Conservation (phyloP, 2,329 filamentous ascomycete genomes). For the Aspergillus phoenicis region DNA sequence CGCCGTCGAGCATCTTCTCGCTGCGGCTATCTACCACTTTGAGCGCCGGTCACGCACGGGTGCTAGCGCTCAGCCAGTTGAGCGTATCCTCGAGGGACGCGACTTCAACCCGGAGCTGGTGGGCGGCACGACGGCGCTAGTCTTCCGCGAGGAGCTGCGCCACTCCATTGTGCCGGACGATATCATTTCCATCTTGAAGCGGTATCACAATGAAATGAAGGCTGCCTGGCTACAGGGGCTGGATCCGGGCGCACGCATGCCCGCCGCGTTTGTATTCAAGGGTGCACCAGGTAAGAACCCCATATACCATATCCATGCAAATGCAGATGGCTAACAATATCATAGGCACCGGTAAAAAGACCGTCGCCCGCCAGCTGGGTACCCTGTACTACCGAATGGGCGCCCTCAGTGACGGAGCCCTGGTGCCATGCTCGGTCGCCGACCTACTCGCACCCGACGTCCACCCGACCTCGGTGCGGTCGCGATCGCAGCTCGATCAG, state of each 20-base stretch:
- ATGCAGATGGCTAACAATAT: background rate
- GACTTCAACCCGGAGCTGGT: slow-evolving; percentile 18
- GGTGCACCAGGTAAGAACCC: slow-evolving; percentile 18
- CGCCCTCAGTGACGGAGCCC: slow-evolving; percentile 14
- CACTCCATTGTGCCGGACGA: slow-evolving; percentile 23
- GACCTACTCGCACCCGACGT: slow-evolving; percentile 15
- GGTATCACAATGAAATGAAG: slow-evolving; percentile 25
- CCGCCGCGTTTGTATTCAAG: slow-evolving; percentile 25
- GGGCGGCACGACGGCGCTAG: slow-evolving; percentile 10
- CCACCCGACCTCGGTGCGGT: slow-evolving; percentile 14
- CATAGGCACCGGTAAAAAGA: slow-evolving; percentile 21
- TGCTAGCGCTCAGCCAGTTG: background rate
- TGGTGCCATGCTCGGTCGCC: slow-evolving; percentile 22
- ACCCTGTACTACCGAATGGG: slow-evolving; percentile 27
- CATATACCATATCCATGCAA: background rate
- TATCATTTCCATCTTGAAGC: slow-evolving; percentile 21
- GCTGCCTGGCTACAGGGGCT: slow-evolving; percentile 22
- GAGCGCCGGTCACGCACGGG: slow-evolving; percentile 9
- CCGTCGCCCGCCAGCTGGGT: slow-evolving; percentile 20
- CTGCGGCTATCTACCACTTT: slow-evolving; percentile 20
- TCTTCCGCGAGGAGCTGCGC: slow-evolving; percentile 21
- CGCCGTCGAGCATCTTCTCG: slow-evolving; percentile 22
- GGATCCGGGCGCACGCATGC: slow-evolving; percentile 17
- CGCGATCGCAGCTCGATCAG: slow-evolving; percentile 16
- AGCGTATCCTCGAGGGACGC: slow-evolving; percentile 18